Evolutionary conservation across 169 alveolate genomes (phyloP), one percentile per base, ranked within the genome.

Genomic region (Besnoitia besnoiti): DNA sequence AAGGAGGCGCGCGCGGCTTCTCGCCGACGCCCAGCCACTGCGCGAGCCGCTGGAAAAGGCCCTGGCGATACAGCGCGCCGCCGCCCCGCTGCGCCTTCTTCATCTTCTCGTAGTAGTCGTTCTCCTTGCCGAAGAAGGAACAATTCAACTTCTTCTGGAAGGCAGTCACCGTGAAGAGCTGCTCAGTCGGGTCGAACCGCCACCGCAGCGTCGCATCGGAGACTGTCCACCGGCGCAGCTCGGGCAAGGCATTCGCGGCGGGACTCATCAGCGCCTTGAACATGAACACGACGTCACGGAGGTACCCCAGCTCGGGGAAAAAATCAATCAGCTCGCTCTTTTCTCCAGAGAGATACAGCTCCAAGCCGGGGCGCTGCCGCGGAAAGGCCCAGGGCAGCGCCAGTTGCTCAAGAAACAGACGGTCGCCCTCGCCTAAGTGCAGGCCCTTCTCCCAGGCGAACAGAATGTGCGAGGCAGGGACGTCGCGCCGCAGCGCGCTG

Each of bases 211-310:
- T 19, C 19, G 93, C 90, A 33, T 90, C 93, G 7, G 91, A 30
- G 24, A 59, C 46, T 14, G 51, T 4, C 93, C 91, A 91, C 59
- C 87, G 84, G 46, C 59, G 46, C 30, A 42, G 85, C 3, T 21
- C 79, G 14, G 94, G 94, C 49, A 55, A 35, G 10, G 50, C 61
- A 2, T 91, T 87, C 42, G 87, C 76, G 30, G 85, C 50, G 46
- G 89, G 91, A 10, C 93, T 93, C n/a, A 90, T 77, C 35, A 90
- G 85, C 55, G 85, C 90, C 80, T 95, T 95, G 27, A 91, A 42
- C 33, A 76, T 67, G 90, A 94, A 95, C 35, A 94, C 84, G 35
- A 95, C 59, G 61, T 95, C 96, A 24, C 96, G 19, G 27, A 93
- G 46, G 27, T 46, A 85, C 44, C 42, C 80, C 67, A 93, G 51